These are phyloP conservation scores for Linum lewisii DNA, from an alignment of 345 rosid genomes.

Conservation along the genomic window DNA sequence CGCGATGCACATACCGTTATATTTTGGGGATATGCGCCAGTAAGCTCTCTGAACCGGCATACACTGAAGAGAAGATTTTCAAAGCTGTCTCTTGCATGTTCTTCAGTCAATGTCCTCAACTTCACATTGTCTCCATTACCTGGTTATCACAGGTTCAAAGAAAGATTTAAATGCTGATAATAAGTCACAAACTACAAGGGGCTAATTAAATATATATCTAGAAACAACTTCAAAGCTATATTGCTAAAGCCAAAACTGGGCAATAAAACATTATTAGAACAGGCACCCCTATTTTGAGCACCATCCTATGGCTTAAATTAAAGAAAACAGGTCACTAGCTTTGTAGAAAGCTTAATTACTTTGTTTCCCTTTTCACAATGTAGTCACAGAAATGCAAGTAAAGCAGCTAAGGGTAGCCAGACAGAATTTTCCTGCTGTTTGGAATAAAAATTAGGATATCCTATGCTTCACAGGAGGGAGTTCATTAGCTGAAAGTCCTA, in stretches of 20 bases:
- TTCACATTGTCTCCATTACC: constrained; percentile 65
- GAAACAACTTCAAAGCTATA: too few relatives aligned
- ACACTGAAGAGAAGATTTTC: constrained; percentile 92
- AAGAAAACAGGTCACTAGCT: too few relatives aligned
- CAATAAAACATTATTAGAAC: too few relatives aligned
- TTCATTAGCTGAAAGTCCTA: background rate
- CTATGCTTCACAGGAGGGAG: background rate
- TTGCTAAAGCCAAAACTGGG: too few relatives aligned
- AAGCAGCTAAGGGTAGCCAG: background rate
- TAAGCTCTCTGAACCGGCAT: constrained; percentile 89
- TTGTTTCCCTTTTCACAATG: too few relatives aligned
- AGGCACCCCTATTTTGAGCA: too few relatives aligned
- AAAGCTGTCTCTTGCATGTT: constrained; percentile 95
- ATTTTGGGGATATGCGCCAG: constrained; percentile 76
- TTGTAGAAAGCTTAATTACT: too few relatives aligned
- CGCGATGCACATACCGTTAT: constrained; percentile 58
- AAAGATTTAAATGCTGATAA: background rate
- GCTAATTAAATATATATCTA: too few relatives aligned
- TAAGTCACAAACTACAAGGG: too few relatives aligned
- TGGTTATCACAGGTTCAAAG: constrained; percentile 21
- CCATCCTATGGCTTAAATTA: too few relatives aligned
- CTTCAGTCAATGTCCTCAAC: constrained; percentile 83
- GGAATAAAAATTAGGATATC: background rate
- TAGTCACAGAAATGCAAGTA: background rate
- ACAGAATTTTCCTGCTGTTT: background rate